These are phyloP conservation scores for Fusarium drepaniforme DNA, from an alignment of 2,329 filamentous ascomycete species.

Conservation along the genomic window DNA sequence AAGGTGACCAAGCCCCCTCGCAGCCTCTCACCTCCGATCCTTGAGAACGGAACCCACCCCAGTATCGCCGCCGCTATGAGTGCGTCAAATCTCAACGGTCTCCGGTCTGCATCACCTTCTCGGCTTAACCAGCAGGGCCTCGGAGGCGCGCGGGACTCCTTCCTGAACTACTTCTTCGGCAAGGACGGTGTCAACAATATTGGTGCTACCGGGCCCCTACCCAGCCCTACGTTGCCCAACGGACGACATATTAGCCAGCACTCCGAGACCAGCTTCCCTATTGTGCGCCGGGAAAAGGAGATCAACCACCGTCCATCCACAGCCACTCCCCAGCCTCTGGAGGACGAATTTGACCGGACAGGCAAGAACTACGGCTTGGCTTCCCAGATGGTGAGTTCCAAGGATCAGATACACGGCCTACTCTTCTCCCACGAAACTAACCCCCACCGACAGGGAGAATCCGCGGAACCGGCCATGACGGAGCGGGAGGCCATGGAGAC, in stretches of 20 bases:
- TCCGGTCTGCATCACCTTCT: constrained; percentile 54
- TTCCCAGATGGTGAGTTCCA: constrained; percentile 69
- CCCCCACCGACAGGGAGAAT: constrained; percentile 59
- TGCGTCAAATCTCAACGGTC: constrained; percentile 63
- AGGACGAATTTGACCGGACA: constrained; percentile 59
- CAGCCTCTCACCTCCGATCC: constrained; percentile 86
- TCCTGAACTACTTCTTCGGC: constrained; percentile 98
- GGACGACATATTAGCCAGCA: constrained; percentile 81
- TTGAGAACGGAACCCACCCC: constrained; percentile 70
- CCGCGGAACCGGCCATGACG: constrained; percentile 87
- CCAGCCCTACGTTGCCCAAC: constrained; percentile 42
- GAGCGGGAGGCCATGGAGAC: constrained; percentile 98
- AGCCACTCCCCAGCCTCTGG: constrained; percentile 48
- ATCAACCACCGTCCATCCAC: constrained; percentile 64
- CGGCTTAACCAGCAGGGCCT: constrained; percentile 70
- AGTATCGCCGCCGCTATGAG: constrained; percentile 72
- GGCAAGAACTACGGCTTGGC: constrained; percentile 56
- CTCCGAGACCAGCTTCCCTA: constrained; percentile 84
- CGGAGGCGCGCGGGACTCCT: constrained; percentile 84
- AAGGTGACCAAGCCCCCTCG: constrained; percentile 63
- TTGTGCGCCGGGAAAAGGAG: constrained; percentile 79
- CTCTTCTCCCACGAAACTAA: constrained; percentile 32
- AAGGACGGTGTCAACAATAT: constrained; percentile 77
- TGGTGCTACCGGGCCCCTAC: constrained; percentile 50
- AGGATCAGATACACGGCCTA: constrained; percentile 15